phyloP scores from a whole-genome alignment of 441 rosid species.

The Erodium chrysanthum region DNA sequence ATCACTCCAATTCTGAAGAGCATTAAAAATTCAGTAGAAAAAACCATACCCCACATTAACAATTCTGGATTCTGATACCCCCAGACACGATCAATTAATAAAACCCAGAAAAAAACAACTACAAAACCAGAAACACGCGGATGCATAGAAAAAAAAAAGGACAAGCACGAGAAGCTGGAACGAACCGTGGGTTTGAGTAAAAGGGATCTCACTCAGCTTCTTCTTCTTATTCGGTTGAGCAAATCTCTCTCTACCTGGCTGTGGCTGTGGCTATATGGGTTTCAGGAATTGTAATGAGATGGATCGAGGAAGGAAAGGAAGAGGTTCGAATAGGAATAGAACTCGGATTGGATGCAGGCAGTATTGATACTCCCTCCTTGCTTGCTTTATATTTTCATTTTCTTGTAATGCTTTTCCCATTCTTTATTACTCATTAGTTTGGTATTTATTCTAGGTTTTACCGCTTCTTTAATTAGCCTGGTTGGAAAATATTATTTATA shows the following conservation, averaged over 20 bases:
- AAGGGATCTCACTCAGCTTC: not conserved
- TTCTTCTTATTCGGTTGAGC: not conserved
- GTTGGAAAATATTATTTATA: too few relatives aligned
- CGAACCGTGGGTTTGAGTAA: not conserved
- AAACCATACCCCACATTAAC: not conserved
- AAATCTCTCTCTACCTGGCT: not conserved
- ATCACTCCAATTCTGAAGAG: not conserved
- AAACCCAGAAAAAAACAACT: not conserved
- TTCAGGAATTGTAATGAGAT: not conserved
- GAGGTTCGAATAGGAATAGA: not conserved
- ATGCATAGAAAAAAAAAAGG: not conserved
- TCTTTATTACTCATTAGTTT: too few relatives aligned
- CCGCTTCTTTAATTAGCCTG: too few relatives aligned
- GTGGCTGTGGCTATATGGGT: not conserved
- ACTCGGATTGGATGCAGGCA: not conserved
- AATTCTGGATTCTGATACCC: slow-evolving; percentile 4
- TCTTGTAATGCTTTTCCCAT: too few relatives aligned
- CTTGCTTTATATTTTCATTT: too few relatives aligned
- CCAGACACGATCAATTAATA: not conserved
- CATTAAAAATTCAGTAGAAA: not conserved
- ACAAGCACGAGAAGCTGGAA: not conserved
- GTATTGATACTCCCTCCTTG: too few relatives aligned
- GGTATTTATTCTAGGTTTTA: too few relatives aligned
- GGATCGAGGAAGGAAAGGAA: not conserved
- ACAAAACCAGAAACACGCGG: not conserved